Percentiles rank a stretch among this genome's conserved stretches.
Conservation (phyloP, 1,284 basidiomycete genomes). For the Malassezia globosa region DNA sequence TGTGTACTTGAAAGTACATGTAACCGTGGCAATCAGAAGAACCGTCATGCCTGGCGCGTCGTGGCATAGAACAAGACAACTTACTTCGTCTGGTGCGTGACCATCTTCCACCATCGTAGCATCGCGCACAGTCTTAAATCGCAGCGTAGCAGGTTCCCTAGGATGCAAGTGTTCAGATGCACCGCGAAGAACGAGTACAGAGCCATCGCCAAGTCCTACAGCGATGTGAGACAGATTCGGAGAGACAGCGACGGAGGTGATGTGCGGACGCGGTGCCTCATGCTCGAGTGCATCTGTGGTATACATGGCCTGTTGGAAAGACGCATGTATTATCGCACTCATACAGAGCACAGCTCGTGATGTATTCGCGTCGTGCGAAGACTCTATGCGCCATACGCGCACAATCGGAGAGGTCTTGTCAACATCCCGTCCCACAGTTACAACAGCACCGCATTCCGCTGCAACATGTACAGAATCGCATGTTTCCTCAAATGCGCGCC, state of each 20-base stretch:
- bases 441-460: constrained; percentile 24
- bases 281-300: constrained; percentile 33
- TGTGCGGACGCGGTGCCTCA: constrained; percentile 23
- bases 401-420: constrained; percentile 27
- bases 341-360: constrained; percentile 24
- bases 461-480: constrained; percentile 24
- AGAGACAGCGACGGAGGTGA: constrained; percentile 55
- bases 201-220: constrained; percentile 85
- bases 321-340: constrained; percentile 13
- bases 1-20: constrained; percentile 65
- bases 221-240: constrained; percentile 72
- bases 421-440: constrained; percentile 33
- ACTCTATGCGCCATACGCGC: constrained; percentile 37
- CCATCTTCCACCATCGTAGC: constrained; percentile 22
- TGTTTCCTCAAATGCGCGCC: constrained; percentile 32
- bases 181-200: constrained; percentile 78
- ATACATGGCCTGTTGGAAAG: too few relatives aligned
- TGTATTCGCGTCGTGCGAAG: neutral
- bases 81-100: constrained; percentile 64
- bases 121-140: constrained; percentile 34
- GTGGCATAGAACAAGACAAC: constrained; percentile 56
- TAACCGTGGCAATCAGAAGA: constrained; percentile 78
- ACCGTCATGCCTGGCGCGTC: constrained; percentile 26
- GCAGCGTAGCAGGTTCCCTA: constrained; percentile 15
- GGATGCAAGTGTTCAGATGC: constrained; percentile 63